Base-by-base conservation (phyloP, 2,329 filamentous ascomycete species). In the Ceratocystis eucalypticola region DNA sequence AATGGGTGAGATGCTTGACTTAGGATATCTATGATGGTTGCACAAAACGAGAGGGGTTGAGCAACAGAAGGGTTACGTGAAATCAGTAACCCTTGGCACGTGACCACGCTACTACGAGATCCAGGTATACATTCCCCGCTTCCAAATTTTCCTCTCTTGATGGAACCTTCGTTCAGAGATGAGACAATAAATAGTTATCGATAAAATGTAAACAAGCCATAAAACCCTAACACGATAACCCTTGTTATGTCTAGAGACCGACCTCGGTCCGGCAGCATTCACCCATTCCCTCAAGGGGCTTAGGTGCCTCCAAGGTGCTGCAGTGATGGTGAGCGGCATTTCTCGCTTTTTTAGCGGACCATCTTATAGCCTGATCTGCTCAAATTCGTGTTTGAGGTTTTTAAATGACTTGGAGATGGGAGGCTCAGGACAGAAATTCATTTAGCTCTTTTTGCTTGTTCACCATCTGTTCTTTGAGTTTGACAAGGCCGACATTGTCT, bases 321-420 rank as follows among this genome's bases (percentile, higher is more conserved):
- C 8, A 57, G 17, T 12, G 25, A 28, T 1, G 7, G 10, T 57
- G 53, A 55, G 22, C 8, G 25, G 15, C 20, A 55, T 28, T 25
- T 22, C 20, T 57, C 10, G 5, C 48, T 5, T 28, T 2, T 30
- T 10, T 2, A 25, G 15, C 44, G 41, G 12, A n/a, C 8, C 22
- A 65, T 68, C 44, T 17, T 68, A 25, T 48, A 22, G 45, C 12
- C 22, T 57, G 53, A 33, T 57, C 5, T 57, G 22, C 5, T 25
- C 53, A 57, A 33, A 28, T 22, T 33, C 12, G 44, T 17, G 37
- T 53, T 64, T 48, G 62, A 64, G 62, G 17, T 33, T 45, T 33
- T 48, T 17, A 33, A 48, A 48, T 33, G 25, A 64, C 28, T 64
- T 45, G 59, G 59, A 44, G 59, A 41, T 12, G 20, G 30, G 12